Evolutionary conservation across 2,329 filamentous ascomycete genomes (phyloP), one percentile per base, ranked within the genome.

Genomic region (Penicillium paneum): DNA sequence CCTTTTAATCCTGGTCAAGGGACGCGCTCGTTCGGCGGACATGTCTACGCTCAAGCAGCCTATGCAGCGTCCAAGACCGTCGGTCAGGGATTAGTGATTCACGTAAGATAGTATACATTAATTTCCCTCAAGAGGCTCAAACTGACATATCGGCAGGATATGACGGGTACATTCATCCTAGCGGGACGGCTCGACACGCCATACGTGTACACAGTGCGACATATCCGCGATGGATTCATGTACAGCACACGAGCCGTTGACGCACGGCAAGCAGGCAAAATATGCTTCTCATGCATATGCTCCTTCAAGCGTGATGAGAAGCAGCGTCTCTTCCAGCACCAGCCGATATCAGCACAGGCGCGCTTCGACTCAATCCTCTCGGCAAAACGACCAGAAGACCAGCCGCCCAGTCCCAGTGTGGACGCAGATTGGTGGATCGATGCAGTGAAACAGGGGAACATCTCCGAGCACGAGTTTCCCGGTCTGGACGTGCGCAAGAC

Each of bases 41-140:
- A 84, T 69, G 80, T 83, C 5, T 83, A 78, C 59, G 78, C 79
- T n/a, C 81, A 83, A 66, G 77, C 81, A 31, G 80, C 78, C 15
- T 83, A 79, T 72, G 81, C 81, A 15, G 81, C 81, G 8, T 77
- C 78, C 8, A 78, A 82, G 56, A 83, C 81, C 1, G 78, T 83
- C 12, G 64, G 62, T 6, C 67, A 73, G 28, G 81, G 79, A 2
- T 78, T 81, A 46, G 64, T 82, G 28, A 70, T 83, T 21, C 79
- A 83, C 68, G 79, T 82, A 70, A 55, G 74, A 65, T 31, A 17
- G n/a, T 21, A 7, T n/a, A 34, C 24, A 19, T 19, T 7, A 21
- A 5, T 10, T 3, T 8, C 12, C 1, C 11, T 26, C 8, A 36
- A 24, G 15, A 35, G n/a, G 17, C 7, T 8, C 31, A 7, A 8